phyloP scores from a whole-genome alignment of 495 filamentous ascomycete genomes.

The Aspergillus carlsbadensis region DNA sequence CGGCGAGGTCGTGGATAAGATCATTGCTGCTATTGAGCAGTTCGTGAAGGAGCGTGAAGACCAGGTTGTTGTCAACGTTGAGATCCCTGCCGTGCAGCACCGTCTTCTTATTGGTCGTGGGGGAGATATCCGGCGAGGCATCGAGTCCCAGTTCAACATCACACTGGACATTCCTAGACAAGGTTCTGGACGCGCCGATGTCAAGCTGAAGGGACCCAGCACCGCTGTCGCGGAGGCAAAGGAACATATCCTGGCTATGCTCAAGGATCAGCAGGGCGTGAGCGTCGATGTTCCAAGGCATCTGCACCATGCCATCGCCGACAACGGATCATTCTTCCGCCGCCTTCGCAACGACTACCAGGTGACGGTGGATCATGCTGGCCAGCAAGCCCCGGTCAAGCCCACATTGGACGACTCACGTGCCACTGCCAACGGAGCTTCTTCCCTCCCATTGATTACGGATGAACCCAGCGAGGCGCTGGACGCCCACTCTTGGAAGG shows the following conservation, averaged over 20 bases:
- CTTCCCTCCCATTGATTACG: slow-evolving; percentile 79
- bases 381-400: slow-evolving; percentile 69
- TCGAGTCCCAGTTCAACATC: slow-evolving; percentile 90
- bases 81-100: slow-evolving; percentile 85
- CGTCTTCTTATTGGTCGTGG: slow-evolving; percentile 87
- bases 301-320: slow-evolving; percentile 78
- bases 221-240: slow-evolving; percentile 80
- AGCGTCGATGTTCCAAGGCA: slow-evolving; percentile 76
- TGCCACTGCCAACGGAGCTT: slow-evolving; percentile 44
- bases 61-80: slow-evolving; percentile 70
- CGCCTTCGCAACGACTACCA: slow-evolving; percentile 75
- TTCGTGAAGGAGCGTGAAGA: slow-evolving; percentile 78
- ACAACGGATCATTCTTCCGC: slow-evolving; percentile 92
- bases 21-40: slow-evolving; percentile 73
- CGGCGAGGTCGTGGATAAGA: slow-evolving; percentile 80
- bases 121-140: slow-evolving; percentile 75
- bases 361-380: slow-evolving; percentile 87
- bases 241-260: slow-evolving; percentile 71
- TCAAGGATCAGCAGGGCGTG: slow-evolving; percentile 87
- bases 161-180: slow-evolving; percentile 85
- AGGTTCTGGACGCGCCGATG: slow-evolving; percentile 62
- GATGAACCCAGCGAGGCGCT: slow-evolving; percentile 64
- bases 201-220: slow-evolving; percentile 81
- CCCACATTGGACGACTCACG: slow-evolving; percentile 45
- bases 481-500: slow-evolving; percentile 75